Evolutionary conservation across 495 filamentous ascomycete species (phyloP).

Genomic region (Pyrenula aspistea): DNA sequence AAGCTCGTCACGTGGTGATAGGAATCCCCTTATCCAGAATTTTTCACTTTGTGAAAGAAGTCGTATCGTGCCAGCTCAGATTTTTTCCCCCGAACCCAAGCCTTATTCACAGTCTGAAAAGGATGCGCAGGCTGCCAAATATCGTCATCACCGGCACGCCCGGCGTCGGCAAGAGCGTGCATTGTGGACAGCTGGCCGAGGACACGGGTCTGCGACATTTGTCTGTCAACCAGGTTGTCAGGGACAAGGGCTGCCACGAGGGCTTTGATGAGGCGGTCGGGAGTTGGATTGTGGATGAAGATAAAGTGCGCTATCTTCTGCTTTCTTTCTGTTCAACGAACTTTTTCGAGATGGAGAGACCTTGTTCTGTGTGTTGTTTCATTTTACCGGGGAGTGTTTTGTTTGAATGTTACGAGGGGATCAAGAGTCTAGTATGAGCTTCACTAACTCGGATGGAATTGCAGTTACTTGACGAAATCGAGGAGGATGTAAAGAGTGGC

Average conservation of each 20-base stretch:
- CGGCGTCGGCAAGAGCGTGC: constrained; percentile 87
- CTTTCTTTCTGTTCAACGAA: too few species aligned
- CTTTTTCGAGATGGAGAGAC: too few species aligned
- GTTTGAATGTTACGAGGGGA: constrained; percentile 1
- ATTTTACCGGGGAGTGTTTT: constrained; percentile 1
- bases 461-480: constrained; percentile 79
- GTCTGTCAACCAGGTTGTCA: constrained; percentile 81
- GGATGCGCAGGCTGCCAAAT: constrained; percentile 58
- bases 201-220: constrained; percentile 68
- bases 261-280: constrained; percentile 73
- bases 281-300: constrained; percentile 92
- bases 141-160: constrained; percentile 93
- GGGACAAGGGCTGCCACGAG: constrained; percentile 70
- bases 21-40: too few species aligned
- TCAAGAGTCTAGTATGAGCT: background rate
- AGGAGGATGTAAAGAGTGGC: constrained; percentile 66
- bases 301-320: constrained; percentile 56
- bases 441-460: constrained; percentile 7
- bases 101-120: constrained; percentile 6
- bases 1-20: too few species aligned
- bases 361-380: too few species aligned
- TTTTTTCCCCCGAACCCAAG: background rate
- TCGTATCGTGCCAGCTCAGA: too few species aligned
- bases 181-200: constrained; percentile 67
- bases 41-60: too few species aligned